These are phyloP conservation scores for Saprolegnia diclina DNA, from an alignment of 352 stramenopile genomes.

Conservation along the genomic window DNA sequence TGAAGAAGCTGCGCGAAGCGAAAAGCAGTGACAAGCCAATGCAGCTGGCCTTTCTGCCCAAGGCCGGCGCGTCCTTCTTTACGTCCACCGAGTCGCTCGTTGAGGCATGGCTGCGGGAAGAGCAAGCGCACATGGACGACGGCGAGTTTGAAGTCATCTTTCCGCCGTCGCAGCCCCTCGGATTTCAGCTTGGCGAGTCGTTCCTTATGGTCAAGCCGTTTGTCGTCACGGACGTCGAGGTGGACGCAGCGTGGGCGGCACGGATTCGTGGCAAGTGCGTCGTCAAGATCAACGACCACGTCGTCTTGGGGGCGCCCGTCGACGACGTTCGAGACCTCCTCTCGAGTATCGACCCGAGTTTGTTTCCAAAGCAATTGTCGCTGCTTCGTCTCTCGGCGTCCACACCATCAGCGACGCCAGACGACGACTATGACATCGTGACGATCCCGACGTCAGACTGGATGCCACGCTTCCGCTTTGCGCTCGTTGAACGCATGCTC, in stretches of 20 bases:
- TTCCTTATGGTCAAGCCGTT: slow-evolving; percentile 39
- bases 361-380: slow-evolving; percentile 38
- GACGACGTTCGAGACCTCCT: slow-evolving; percentile 28
- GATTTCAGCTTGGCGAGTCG: slow-evolving; percentile 34
- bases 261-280: slow-evolving; percentile 27
- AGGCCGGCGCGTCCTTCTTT: slow-evolving; percentile 28
- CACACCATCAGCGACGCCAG: background rate
- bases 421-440: slow-evolving; percentile 34
- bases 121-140: slow-evolving; percentile 26
- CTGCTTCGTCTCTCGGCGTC: slow-evolving; percentile 15
- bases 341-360: background rate
- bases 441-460: slow-evolving; percentile 30
- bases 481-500: slow-evolving; percentile 38
- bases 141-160: slow-evolving; percentile 43
- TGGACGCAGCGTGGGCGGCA: background rate
- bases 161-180: slow-evolving; percentile 32
- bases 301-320: slow-evolving; percentile 33
- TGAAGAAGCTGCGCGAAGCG: slow-evolving; percentile 30
- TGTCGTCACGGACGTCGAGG: slow-evolving; percentile 31
- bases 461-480: slow-evolving; percentile 33
- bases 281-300: slow-evolving; percentile 32
- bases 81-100: slow-evolving; percentile 28
- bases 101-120: slow-evolving; percentile 28
- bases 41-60: slow-evolving; percentile 33
- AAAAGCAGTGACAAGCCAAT: slow-evolving; percentile 27